Conservation (phyloP, 108 stramenopile genomes). For the Nitzschia palea region DNA sequence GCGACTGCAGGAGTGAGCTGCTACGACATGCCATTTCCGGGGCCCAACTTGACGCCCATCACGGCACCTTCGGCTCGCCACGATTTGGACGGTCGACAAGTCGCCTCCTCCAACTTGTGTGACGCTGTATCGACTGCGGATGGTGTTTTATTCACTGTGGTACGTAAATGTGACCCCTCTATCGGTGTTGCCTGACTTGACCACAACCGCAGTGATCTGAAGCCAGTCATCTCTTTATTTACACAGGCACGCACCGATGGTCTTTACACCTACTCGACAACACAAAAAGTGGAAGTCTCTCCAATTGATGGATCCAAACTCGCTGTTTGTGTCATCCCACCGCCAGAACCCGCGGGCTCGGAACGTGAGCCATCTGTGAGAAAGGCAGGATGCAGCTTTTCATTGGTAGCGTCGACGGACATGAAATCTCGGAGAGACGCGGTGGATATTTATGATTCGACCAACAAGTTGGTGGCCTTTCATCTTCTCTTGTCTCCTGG, state of each 20-base stretch:
- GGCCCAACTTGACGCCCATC: conserved; percentile 30
- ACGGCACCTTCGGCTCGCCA: conserved; percentile 68
- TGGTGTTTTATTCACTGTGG: conserved; percentile 12
- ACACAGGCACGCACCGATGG: conserved; percentile 66
- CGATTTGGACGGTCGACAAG: conserved; percentile 78
- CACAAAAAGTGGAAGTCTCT: conserved; percentile 72
- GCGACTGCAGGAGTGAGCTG: conserved; percentile 67
- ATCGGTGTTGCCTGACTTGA: conserved; percentile 5
- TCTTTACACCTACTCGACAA: conserved; percentile 69
- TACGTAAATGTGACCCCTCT: not conserved
- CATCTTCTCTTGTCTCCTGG: conserved; percentile 81
- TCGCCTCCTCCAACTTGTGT: conserved; percentile 49
- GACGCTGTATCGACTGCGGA: conserved; percentile 46
- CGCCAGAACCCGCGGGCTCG: conserved; percentile 33
- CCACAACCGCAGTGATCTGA: not conserved
- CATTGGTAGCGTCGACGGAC: conserved; percentile 80
- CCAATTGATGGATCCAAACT: conserved; percentile 83
- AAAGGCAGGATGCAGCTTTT: conserved; percentile 55
- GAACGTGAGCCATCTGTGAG: conserved; percentile 4
- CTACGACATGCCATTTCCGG: conserved; percentile 70
- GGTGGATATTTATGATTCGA: conserved; percentile 80
- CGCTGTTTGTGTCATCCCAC: conserved; percentile 64
- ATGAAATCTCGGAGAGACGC: conserved; percentile 80
- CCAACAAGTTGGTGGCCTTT: conserved; percentile 85
- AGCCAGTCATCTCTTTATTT: not conserved